These are phyloP conservation scores for Plicaturopsis crispa DNA, from an alignment of 768 basidiomycete species.

Conservation along the genomic window DNA sequence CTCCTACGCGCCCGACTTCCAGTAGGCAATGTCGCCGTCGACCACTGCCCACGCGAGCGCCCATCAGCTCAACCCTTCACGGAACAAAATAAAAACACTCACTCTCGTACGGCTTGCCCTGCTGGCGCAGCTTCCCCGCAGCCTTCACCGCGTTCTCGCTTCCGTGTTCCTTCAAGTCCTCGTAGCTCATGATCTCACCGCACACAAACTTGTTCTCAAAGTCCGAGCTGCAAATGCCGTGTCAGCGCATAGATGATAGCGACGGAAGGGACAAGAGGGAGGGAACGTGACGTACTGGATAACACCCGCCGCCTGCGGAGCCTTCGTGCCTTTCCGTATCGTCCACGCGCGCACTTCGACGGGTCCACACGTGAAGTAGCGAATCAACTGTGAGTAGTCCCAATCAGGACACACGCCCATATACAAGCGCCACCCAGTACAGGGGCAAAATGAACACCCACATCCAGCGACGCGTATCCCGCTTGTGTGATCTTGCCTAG, in stretches of 20 bases:
- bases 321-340: conserved; percentile 87
- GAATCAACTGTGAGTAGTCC: conserved; percentile 58
- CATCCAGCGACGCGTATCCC: conserved; percentile 82
- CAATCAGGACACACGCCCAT: conserved; percentile 1
- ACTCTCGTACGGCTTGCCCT: conserved; percentile 97
- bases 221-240: conserved; percentile 56
- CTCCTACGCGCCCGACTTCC: conserved; percentile 64
- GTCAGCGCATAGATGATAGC: conserved; percentile 2
- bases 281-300: conserved; percentile 64
- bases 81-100: conserved; percentile 20
- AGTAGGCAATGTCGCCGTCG: conserved; percentile 89
- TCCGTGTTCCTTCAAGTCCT: conserved; percentile 86
- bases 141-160: conserved; percentile 90
- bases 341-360: conserved; percentile 99
- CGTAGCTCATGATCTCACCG: conserved; percentile 92
- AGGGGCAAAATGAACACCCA: conserved; percentile 27
- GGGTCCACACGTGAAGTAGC: conserved; percentile 96
- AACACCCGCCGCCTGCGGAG: conserved; percentile 95
- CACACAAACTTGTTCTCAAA: conserved; percentile 98
- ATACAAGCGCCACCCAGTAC: not conserved
- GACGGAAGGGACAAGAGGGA: not conserved
- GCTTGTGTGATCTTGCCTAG: conserved; percentile 93
- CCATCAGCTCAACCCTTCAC: conserved; percentile 3
- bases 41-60: conserved; percentile 42
- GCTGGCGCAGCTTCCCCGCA: conserved; percentile 89